phyloP scores from a whole-genome alignment of 1,284 basidiomycete genomes.

The Microbotryum violaceum region DNA sequence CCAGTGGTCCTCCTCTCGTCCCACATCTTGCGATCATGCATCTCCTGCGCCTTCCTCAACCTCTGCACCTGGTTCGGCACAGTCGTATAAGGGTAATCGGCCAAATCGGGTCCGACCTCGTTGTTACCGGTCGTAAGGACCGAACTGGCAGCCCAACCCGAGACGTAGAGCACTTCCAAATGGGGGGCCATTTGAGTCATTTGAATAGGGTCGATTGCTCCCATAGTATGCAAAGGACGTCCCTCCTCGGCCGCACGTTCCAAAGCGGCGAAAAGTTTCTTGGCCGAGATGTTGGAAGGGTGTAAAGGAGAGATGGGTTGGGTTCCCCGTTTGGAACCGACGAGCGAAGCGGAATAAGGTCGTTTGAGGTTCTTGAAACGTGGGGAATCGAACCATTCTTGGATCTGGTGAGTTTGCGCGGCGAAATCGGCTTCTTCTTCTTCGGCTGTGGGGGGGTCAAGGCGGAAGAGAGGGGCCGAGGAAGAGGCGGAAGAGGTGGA shows the following conservation, averaged over 20 bases:
- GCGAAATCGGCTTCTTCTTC: conserved; percentile 62
- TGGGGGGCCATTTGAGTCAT: conserved; percentile 94
- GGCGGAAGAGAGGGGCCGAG: conserved; percentile 47
- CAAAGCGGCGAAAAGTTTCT: conserved; percentile 69
- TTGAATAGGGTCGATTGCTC: conserved; percentile 83
- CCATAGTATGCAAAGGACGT: conserved; percentile 73
- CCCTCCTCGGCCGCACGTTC: conserved; percentile 56
- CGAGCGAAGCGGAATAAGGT: conserved; percentile 66
- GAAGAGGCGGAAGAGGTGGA: not conserved
- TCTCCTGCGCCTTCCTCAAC: conserved; percentile 72
- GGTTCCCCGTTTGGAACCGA: conserved; percentile 83
- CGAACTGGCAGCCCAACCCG: conserved; percentile 87
- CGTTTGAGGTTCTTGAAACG: conserved; percentile 67
- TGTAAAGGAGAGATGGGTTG: conserved; percentile 65
- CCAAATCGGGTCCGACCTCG: conserved; percentile 95
- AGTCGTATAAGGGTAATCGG: conserved; percentile 90
- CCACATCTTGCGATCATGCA: conserved; percentile 79
- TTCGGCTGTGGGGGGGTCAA: conserved; percentile 56
- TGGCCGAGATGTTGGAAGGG: conserved; percentile 64
- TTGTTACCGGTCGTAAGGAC: conserved; percentile 83
- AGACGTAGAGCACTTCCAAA: conserved; percentile 89
- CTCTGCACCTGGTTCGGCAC: conserved; percentile 87
- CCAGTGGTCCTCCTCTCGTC: conserved; percentile 57
- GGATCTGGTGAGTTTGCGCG: conserved; percentile 55
- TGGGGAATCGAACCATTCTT: conserved; percentile 63